Evolutionary conservation across 2,329 filamentous ascomycete species (phyloP), one percentile per base, ranked within the genome.

Genomic region (Bipolaris victoriae): DNA sequence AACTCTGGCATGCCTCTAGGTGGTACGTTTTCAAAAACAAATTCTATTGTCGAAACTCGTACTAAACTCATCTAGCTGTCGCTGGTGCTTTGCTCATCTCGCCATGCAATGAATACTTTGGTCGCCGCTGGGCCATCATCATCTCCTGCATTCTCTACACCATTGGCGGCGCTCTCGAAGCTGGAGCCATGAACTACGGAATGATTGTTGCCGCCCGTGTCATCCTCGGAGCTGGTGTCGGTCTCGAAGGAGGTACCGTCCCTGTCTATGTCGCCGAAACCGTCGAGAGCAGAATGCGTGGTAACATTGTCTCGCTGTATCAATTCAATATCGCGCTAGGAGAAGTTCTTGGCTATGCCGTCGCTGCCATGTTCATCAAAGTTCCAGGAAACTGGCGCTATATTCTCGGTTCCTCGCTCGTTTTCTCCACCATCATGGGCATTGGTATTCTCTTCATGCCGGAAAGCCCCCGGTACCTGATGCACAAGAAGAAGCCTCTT

Each of bases 311-410:
- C 1, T 90, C 88, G 0, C 79, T 91, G 0, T 91, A 91, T 72
- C 89, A 91, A 70, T 85, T 91, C 76, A 90, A 89, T 76, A 91
- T 91, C 67, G 89, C 89, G 0, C 81, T 91, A 0, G 89, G 89
- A 26, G 89, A 91, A 65, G 88, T 91, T 2, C 79, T 91, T 1
- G 89, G 89, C 2, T 91, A 91, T 58, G 88, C 86, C 5, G 84
- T 91, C 1, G 88, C 86, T 0, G 89, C 89, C 45, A 90, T 91
- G 55, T 91, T 91, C 74, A 79, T 90, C 60, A 82, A 80, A n/a
- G 87, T 91, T 2, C 76, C 78, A 0, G 89, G 88, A 15, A 88
- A 88, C 77, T 91, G 89, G 89, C 82, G 89, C 36, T 90, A 86
- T 71, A 91, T 91, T 58, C 84, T 91, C 1, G 89, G 88, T 4